Evolutionary conservation across 2,329 filamentous ascomycete genomes (phyloP), one percentile per base, ranked within the genome.

Genomic region (Fusarium anguioides): DNA sequence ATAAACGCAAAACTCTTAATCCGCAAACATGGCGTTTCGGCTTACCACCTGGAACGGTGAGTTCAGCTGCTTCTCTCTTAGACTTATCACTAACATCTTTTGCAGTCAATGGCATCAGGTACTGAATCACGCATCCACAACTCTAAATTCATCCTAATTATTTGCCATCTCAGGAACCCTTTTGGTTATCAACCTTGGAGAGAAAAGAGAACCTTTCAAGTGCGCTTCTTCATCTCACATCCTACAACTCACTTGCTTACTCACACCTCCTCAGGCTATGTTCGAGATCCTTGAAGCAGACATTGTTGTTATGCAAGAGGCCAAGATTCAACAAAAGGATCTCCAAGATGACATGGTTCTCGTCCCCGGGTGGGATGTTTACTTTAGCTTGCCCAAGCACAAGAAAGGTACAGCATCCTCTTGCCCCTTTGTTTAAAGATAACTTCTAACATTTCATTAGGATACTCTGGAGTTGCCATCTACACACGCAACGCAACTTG

Each of bases 271-370:
- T 3, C 60, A 93, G 90, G 86, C 90, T 68, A 98, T 98, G 96
- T 98, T 99, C 79, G 92, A 97, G 70, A 92, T 91, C 40, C 86
- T 99, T 8, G 92, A 96, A 76, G 89, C 94, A 51, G 96, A 99
- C 77, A 96, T 99, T 66, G 89, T 98, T 18, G 86, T 97, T 59
- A 94, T 98, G 83, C 96, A 99, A 78, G 96, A 98, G 79, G 90
- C 93, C 40, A 99, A 98, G 80, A 97, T 98, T 37, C 96, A 98
- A 75, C 87, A 91, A 57, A 97, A 97, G 76, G 94, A 97, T 71
- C 82, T 99, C 3, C 86, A 84, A 37, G 96, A 98, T 83, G 96
- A 98, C 72, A 98, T 98, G 93, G 94, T 98, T 11, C 82, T 98
- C 31, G 89, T 98, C 0, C 89, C 92, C 0, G 96, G 96, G 14